A percentile compares a stretch with the other conserved stretches of the same genome.
phyloP scores from a whole-genome alignment of 768 basidiomycete species.

The Ramaria sp. region DNA sequence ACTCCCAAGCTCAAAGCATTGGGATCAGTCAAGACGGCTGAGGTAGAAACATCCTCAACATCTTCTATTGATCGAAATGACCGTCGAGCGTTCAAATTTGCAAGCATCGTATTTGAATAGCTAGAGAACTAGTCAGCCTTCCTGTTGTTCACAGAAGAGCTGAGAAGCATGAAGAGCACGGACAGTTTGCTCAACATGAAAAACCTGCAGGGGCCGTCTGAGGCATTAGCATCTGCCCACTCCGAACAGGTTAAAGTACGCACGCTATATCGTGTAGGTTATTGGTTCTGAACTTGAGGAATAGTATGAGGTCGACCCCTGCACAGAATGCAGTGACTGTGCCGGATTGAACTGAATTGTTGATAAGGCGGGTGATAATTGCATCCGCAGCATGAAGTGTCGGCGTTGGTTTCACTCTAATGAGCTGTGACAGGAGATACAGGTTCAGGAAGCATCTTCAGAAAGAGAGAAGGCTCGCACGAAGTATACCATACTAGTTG shows the following conservation, averaged over 20 bases:
- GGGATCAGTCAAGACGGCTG: neutral
- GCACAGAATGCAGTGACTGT: conserved; percentile 15
- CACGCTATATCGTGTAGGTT: neutral
- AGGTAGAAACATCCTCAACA: neutral
- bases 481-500: conserved; percentile 17
- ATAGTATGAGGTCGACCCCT: conserved; percentile 13
- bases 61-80: neutral
- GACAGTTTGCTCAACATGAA: conserved; percentile 4
- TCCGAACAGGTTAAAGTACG: neutral
- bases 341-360: conserved; percentile 14
- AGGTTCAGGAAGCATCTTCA: neutral
- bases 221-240: neutral
- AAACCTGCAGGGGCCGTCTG: neutral
- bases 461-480: conserved; percentile 12
- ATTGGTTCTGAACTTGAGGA: neutral
- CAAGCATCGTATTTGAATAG: conserved; percentile 1
- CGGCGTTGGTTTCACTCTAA: conserved; percentile 7
- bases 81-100: neutral
- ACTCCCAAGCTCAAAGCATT: neutral
- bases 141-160: neutral
- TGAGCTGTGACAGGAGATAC: conserved; percentile 7
- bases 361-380: conserved; percentile 13
- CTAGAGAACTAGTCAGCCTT: neutral
- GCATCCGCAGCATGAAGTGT: conserved; percentile 10
- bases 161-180: neutral